phyloP scores from a whole-genome alignment of 495 filamentous ascomycete genomes.

The Aspergillus affinis region DNA sequence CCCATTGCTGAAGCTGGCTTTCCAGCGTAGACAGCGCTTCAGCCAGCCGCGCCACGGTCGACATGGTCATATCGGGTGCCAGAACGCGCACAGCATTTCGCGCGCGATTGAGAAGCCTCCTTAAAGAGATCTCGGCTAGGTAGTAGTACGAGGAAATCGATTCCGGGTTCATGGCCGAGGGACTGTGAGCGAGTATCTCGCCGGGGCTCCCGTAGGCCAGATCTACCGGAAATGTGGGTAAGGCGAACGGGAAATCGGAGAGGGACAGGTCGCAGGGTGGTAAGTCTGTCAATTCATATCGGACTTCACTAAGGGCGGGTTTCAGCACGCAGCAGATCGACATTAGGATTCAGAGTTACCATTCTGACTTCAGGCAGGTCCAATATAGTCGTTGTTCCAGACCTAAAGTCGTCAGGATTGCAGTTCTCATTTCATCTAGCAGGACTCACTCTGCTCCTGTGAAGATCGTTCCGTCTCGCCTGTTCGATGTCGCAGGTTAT shows the following conservation, averaged over 20 bases:
- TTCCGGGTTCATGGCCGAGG: constrained; percentile 25
- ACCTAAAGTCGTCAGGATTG: constrained; percentile 13
- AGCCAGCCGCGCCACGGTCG: constrained; percentile 27
- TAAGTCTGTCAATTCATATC: constrained; percentile 33
- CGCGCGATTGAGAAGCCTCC: constrained; percentile 37
- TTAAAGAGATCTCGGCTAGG: constrained; percentile 39
- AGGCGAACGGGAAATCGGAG: constrained; percentile 36
- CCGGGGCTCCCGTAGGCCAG: constrained; percentile 16
- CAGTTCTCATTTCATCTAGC: neutral
- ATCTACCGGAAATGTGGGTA: constrained; percentile 30
- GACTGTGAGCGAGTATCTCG: constrained; percentile 20
- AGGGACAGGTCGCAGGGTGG: constrained; percentile 31
- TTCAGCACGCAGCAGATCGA: neutral
- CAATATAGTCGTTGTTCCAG: constrained; percentile 41
- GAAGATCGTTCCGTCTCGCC: constrained; percentile 30
- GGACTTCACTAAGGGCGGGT: constrained; percentile 28
- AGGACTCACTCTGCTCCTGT: constrained; percentile 32
- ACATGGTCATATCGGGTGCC: constrained; percentile 26
- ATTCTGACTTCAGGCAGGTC: constrained; percentile 43
- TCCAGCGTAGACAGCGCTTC: constrained; percentile 32
- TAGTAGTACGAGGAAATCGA: constrained; percentile 39
- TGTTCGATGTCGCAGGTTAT: constrained; percentile 29
- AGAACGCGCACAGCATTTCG: constrained; percentile 35
- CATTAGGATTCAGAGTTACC: constrained; percentile 9
- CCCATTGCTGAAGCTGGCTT: constrained; percentile 38